Conservation (phyloP, 2,329 filamentous ascomycete genomes). For the Esteya vermicola region DNA sequence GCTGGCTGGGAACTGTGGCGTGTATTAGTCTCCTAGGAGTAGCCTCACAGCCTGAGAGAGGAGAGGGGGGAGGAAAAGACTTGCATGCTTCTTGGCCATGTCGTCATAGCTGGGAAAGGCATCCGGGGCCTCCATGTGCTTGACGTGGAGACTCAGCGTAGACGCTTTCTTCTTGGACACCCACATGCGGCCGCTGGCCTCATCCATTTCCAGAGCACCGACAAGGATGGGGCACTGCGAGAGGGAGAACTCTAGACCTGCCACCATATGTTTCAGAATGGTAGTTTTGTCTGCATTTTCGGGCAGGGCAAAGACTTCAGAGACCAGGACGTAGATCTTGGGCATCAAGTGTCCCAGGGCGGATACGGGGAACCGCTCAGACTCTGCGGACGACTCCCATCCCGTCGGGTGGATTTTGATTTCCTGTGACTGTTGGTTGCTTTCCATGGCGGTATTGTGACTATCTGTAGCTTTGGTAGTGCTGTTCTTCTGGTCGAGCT, state of each 20-base stretch:
- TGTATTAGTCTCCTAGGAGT: no score
- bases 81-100: slow-evolving; percentile 2
- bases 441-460: no score
- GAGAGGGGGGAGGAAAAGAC: no score
- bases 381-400: slow-evolving; percentile 2
- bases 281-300: background rate
- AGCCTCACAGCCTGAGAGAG: no score
- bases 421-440: background rate
- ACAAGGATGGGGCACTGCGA: slow-evolving; percentile 3
- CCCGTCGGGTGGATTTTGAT: slow-evolving; percentile 1
- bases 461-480: no score
- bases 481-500: no score
- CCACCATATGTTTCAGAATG: background rate
- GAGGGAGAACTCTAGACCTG: slow-evolving; percentile 1
- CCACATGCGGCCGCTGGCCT: slow-evolving; percentile 2
- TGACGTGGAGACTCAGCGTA: slow-evolving; percentile 1
- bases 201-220: slow-evolving; percentile 5
- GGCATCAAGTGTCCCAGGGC: slow-evolving; percentile 6
- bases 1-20: slow-evolving; percentile 3
- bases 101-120: slow-evolving; percentile 3
- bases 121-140: background rate
- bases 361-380: background rate
- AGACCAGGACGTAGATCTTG: slow-evolving; percentile 6
- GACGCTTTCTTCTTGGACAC: background rate
- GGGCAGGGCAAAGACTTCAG: slow-evolving; percentile 5